Base-by-base conservation (phyloP, 306 rosid species). In the Hylodesmum podocarpum region DNA sequence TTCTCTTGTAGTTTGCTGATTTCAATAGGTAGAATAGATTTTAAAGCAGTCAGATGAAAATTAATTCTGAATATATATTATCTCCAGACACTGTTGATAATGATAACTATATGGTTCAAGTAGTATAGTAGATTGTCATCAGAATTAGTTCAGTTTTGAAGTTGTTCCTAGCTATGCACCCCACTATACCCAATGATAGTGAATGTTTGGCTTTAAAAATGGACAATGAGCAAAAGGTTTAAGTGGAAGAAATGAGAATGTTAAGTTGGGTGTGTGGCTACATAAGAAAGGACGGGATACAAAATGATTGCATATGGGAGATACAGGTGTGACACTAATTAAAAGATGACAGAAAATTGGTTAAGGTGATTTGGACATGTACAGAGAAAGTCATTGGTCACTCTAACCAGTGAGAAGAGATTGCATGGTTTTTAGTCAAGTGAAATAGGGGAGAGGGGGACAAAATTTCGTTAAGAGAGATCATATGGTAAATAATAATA, bases 1-100 rank as follows among this genome's bases (percentile, higher is more conserved):
- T 37, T 43, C 66, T 40, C 44, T 34, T 15, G 1, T 55, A 39
- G 24, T 76, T 47, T 44, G 6, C 70, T 37, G 54, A 41, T 70
- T 73, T 53, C 40, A 47, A 36, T 75, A 33, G 37, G 70, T 41
- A 50, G 62, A 80, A 39, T 77, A 36, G 22, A 27, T 43, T 18
- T 54, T 55, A 21, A 58, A 58, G 51, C 36, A 31, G 44, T 22
- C 40, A 13, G 34, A 34, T 61, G 77, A 37, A 57, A 41, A 55
- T 58, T 33, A 12, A n/a, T 61, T 31, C 43, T 59, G 33, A 33
- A 25, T 27, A 71, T 36, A 37, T 72, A 22, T 59, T 40, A 67
- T 46, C 9, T n/a, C n/a, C n/a, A n/a, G n/a, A n/a, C n/a, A 3
- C 25, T 69, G 31, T 70, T 61, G 25, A 43, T 68, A 15, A 51